phyloP scores from a whole-genome alignment of 176 grass and related monocot species.

The barley (Hordeum vulgare) region MorexV3_pseudomolecules_assembly NC_058523.1:554022347-554022846 shows the following conservation, averaged over 20 bases:
- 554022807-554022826: conserved; percentile 32
- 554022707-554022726: conserved; percentile 49
- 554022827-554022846: conserved; percentile 27
- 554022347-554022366: neutral
- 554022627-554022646: neutral
- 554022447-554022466: neutral
- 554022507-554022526: neutral
- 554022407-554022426: neutral
- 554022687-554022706: conserved; percentile 74
- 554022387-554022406: neutral
- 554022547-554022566: neutral
- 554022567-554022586: neutral
- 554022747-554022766: conserved; percentile 80
- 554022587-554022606: neutral
- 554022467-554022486: neutral
- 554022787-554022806: conserved; percentile 86
- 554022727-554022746: conserved; percentile 76
- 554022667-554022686: conserved; percentile 78
- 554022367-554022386: neutral
- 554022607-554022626: neutral
- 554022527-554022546: neutral
- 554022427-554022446: neutral
- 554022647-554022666: conserved; percentile 79
- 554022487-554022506: neutral
- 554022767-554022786: conserved; percentile 66